phyloP scores from a whole-genome alignment of 2,329 filamentous ascomycete genomes.

The Colletotrichum truncatum region DNA sequence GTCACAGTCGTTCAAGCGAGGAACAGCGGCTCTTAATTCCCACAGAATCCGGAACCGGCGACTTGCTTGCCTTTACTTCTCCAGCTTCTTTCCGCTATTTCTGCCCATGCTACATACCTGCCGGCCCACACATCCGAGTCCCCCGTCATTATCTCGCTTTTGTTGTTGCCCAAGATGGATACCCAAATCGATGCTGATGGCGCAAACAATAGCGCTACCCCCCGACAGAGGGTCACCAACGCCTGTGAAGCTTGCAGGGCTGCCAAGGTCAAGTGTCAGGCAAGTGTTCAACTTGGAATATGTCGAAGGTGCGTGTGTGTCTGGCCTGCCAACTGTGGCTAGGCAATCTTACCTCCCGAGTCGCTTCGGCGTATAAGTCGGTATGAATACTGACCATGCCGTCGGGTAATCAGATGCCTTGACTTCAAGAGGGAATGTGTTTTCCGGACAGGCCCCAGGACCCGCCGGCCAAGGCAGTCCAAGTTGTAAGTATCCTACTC shows the following conservation, averaged over 20 bases:
- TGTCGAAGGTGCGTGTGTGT: conserved; percentile 58
- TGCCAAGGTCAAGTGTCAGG: conserved; percentile 63
- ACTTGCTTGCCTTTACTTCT: not conserved
- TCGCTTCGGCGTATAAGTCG: conserved; percentile 19
- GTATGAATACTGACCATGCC: not conserved
- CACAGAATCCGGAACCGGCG: not conserved
- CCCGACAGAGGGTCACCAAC: conserved; percentile 40
- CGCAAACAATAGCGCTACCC: not conserved
- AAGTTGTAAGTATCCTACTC: conserved; percentile 49
- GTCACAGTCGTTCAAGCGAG: not conserved
- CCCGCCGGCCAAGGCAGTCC: conserved; percentile 54
- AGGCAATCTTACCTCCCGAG: conserved; percentile 8
- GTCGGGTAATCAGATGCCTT: conserved; percentile 54
- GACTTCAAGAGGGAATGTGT: conserved; percentile 63
- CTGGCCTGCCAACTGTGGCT: not conserved
- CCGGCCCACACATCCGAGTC: not conserved
- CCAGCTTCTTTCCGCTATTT: not conserved
- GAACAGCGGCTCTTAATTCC: not conserved
- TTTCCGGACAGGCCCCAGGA: conserved; percentile 58
- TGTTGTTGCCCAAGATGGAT: conserved; percentile 1
- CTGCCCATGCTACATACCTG: not conserved
- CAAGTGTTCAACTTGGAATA: conserved; percentile 55
- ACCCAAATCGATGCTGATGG: not conserved
- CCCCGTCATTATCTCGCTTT: not conserved
- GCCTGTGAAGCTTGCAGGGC: conserved; percentile 64